Evolutionary conservation across 768 basidiomycete species (phyloP), one percentile per base, ranked within the genome.

Genomic region (Podaxis sp.): DNA sequence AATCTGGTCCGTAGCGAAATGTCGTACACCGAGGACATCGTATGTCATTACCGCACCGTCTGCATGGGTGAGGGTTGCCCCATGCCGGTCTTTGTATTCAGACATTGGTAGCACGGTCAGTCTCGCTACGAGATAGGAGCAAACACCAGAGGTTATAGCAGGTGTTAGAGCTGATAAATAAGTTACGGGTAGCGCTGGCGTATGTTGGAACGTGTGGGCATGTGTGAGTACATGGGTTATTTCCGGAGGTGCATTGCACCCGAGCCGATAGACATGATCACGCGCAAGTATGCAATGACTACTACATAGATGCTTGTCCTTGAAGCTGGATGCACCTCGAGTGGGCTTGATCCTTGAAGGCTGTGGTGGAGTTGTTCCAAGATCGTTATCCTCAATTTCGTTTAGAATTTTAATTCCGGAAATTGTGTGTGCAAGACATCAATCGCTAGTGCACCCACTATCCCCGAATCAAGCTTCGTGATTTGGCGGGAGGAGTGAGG

Each of bases 21-120:
- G 70, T 33, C 72, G 62, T 5, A 72, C 67, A 19, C 81, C 81
- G 12, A 77, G 60, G 27, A 82, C 61, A 53, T 80, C 75, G 63
- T 80, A 82, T 7, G 75, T 77, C 17, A 80, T 65, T 51, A 70
- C 70, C 0, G 80, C 77, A 15, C 81, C 80, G 66, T 80, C 80
- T n/a, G 74, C 68, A 38, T 80, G 75, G 19, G 59, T 63, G 17
- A 76, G 49, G 22, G 65, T 70, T 3, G 70, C 25, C 4, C 50
- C 38, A 15, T 25, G 12, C 22, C 36, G 59, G 40, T 61, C 40
- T 12, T 58, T 9, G 38, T 57, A 57, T 8, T 22, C 25, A 15
- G 51, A 15, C 59, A 54, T 61, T 41, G 49, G 33, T 33, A 8
- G 33, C 8, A 9, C 33, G 9, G 25, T 51, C 25, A 12, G 15